Conservation (phyloP, 306 rosid genomes). For the Rosa persica region DNA sequence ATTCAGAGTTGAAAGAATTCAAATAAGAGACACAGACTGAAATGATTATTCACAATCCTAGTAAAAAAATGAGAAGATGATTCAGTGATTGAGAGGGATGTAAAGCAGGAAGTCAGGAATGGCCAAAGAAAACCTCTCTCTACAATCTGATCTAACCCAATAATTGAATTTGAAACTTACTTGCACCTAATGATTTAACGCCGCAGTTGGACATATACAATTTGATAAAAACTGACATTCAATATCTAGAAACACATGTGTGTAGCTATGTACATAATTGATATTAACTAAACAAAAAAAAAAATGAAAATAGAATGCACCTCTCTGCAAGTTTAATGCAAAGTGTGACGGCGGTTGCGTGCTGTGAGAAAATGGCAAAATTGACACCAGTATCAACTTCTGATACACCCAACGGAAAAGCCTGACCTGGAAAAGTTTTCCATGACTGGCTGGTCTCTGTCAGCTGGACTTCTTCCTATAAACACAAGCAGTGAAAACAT, state of each 20-base stretch:
- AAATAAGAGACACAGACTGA: background rate
- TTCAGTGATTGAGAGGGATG: background rate
- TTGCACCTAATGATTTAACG: background rate
- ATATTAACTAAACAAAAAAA: background rate
- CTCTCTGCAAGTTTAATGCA: slow-evolving; percentile 60
- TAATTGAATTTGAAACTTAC: background rate
- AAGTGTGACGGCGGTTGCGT: slow-evolving; percentile 83
- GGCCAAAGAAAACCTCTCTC: background rate
- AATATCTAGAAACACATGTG: background rate
- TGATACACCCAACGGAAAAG: slow-evolving; percentile 82
- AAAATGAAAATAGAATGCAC: slow-evolving; percentile 34
- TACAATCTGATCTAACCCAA: background rate
- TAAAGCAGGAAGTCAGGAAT: background rate
- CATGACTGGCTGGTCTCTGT: slow-evolving; percentile 40
- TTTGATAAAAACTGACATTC: background rate
- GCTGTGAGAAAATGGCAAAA: slow-evolving; percentile 87
- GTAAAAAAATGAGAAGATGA: background rate
- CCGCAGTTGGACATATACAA: background rate
- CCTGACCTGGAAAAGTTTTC: slow-evolving; percentile 70
- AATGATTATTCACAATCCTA: background rate
- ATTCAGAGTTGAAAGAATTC: background rate
- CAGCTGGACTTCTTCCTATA: slow-evolving; percentile 60
- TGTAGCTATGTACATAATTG: background rate
- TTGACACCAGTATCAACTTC: slow-evolving; percentile 77
- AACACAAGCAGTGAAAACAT: slow-evolving; percentile 30